Conservation (phyloP, 345 rosid species). For the Salix viminalis region DNA sequence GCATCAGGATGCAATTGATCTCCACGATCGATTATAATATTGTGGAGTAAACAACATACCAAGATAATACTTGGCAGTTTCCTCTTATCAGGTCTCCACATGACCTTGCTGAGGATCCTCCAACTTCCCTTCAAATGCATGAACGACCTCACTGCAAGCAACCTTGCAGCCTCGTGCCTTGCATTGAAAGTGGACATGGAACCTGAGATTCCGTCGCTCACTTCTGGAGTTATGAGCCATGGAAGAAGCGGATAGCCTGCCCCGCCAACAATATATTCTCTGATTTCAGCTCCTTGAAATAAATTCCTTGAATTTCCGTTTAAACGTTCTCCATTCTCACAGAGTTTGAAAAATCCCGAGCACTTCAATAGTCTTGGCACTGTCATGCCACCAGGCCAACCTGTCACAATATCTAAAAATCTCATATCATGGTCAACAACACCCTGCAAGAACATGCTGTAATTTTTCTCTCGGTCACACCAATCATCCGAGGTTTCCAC, state of each 20-base stretch:
- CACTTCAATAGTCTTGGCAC: constrained; percentile 37
- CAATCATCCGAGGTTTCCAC: constrained; percentile 94
- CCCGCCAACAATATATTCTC: constrained; percentile 89
- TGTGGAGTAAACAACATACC: constrained; percentile 84
- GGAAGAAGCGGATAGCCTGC: constrained; percentile 70
- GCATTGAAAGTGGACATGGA: constrained; percentile 42
- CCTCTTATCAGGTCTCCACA: constrained; percentile 95
- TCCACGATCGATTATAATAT: constrained; percentile 69
- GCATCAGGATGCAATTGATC: constrained; percentile 68
- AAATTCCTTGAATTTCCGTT: constrained; percentile 49
- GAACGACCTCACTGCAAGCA: constrained; percentile 63
- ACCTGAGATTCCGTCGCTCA: constrained; percentile 28
- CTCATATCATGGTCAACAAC: constrained; percentile 85
- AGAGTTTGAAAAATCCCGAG: constrained; percentile 73
- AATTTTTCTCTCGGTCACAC: constrained; percentile 87
- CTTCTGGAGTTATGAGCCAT: constrained; percentile 84
- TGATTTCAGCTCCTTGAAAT: constrained; percentile 31
- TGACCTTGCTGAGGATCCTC: constrained; percentile 88
- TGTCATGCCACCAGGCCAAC: constrained; percentile 92
- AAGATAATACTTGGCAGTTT: constrained; percentile 82
- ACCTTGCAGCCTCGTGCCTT: constrained; percentile 58
- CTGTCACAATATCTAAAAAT: constrained; percentile 85
- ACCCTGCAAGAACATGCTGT: constrained; percentile 87
- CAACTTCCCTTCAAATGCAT: constrained; percentile 82
- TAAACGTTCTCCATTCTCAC: constrained; percentile 57